Evolutionary conservation across 1,139 yeast genomes (phyloP).

Genomic region (Suzukiozyma palmioleophila): DNA sequence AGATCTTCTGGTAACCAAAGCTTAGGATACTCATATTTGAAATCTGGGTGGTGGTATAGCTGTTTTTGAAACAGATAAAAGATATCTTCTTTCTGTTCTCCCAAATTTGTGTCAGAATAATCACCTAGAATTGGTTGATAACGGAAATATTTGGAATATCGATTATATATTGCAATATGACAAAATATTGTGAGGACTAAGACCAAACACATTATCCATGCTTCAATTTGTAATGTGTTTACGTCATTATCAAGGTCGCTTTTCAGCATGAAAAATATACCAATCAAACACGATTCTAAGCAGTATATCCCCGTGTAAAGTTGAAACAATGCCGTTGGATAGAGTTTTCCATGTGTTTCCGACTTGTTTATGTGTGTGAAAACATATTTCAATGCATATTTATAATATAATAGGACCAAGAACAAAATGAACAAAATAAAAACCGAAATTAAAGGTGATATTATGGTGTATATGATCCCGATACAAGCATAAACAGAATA

Average conservation of each 20-base stretch:
- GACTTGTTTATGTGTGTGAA: slow-evolving; percentile 45
- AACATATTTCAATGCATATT: slow-evolving; percentile 59
- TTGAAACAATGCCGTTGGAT: slow-evolving; percentile 72
- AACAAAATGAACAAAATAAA: slow-evolving; percentile 57
- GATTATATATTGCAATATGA: slow-evolving; percentile 27
- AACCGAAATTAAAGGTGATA: slow-evolving; percentile 72
- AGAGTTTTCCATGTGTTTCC: slow-evolving; percentile 67
- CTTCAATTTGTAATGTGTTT: slow-evolving; percentile 34
- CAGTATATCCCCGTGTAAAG: slow-evolving; percentile 77
- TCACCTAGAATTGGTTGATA: slow-evolving; percentile 21
- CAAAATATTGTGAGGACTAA: slow-evolving; percentile 33
- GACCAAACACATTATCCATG: slow-evolving; percentile 42
- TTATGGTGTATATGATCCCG: slow-evolving; percentile 68
- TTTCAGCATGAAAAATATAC: slow-evolving; percentile 61
- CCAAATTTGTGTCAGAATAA: slow-evolving; percentile 13
- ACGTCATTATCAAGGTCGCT: slow-evolving; percentile 36
- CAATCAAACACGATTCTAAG: slow-evolving; percentile 71
- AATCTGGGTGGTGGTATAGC: slow-evolving; percentile 30
- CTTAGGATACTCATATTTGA: slow-evolving; percentile 29
- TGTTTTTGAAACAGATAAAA: slow-evolving; percentile 17
- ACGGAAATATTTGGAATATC: slow-evolving; percentile 25
- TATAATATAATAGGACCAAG: slow-evolving; percentile 59
- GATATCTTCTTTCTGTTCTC: slow-evolving; percentile 4
- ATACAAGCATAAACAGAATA: slow-evolving; percentile 75
- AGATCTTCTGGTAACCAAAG: slow-evolving; percentile 34